A percentile compares a stretch with the other conserved stretches of the same genome.
Conservation (phyloP, 1,284 basidiomycete species). For the Coriolopsis trogii region DNA sequence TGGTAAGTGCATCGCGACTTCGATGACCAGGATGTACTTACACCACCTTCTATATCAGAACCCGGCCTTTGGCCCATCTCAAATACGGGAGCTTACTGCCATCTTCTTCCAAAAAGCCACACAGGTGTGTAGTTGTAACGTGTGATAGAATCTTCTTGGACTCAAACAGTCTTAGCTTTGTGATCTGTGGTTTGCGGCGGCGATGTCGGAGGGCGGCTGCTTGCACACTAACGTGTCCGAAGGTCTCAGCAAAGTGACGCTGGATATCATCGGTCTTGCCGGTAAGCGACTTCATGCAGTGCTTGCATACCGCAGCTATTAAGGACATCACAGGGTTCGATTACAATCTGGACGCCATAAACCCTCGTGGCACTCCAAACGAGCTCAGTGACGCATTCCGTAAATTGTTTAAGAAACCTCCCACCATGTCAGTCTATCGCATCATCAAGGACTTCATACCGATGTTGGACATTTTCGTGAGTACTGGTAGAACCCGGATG, state of each 20-base stretch:
- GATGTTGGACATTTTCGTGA: constrained; percentile 18
- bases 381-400: constrained; percentile 45
- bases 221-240: constrained; percentile 41
- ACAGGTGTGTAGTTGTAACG: constrained; percentile 36
- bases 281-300: constrained; percentile 30
- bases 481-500: not conserved
- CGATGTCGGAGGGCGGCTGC: constrained; percentile 9
- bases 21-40: too few relatives aligned
- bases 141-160: not conserved
- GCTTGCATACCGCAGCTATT: not conserved
- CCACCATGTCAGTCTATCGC: not conserved
- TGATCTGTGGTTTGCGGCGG: constrained; percentile 26
- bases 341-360: constrained; percentile 49
- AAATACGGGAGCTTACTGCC: constrained; percentile 55
- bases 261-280: constrained; percentile 55
- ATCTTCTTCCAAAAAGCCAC: constrained; percentile 57
- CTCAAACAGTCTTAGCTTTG: constrained; percentile 31
- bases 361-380: constrained; percentile 31
- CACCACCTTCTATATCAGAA: constrained; percentile 42
- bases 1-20: too few relatives aligned
- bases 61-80: constrained; percentile 57
- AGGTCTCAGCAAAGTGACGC: constrained; percentile 45
- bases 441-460: constrained; percentile 12
- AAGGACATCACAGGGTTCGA: constrained; percentile 42
- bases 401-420: constrained; percentile 14